These are phyloP conservation scores for Cornus controversa DNA, from an alignment of 148 eudicot genomes.

Conservation along the genomic window DNA sequence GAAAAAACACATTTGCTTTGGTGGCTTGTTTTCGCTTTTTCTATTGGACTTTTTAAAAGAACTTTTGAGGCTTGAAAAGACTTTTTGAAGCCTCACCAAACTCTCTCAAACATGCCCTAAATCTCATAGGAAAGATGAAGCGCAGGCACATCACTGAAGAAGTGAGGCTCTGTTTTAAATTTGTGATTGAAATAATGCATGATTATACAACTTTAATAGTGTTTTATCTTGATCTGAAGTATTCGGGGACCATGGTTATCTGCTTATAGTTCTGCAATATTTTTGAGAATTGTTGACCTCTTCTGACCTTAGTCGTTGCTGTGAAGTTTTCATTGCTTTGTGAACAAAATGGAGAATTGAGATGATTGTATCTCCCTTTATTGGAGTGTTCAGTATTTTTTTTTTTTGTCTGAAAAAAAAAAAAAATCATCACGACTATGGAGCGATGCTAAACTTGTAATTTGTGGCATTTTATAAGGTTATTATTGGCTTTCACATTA, in stretches of 20 bases:
- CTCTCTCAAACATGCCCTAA: no score
- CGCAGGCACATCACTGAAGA: conserved; percentile 16
- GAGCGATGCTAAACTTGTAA: no score
- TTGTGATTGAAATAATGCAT: conserved; percentile 5
- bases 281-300: background rate
- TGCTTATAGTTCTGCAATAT: conserved; percentile 2
- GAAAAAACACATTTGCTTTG: background rate
- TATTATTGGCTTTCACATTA: no score
- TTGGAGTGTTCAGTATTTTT: background rate
- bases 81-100: no score
- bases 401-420: no score
- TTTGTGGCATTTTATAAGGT: no score
- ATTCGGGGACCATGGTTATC: background rate
- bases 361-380: background rate
- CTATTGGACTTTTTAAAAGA: background rate
- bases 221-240: conserved; percentile 7
- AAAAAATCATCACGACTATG: no score
- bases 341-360: background rate
- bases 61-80: no score
- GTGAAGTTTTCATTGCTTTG: background rate
- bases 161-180: background rate
- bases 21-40: background rate
- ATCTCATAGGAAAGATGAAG: conserved; percentile 16
- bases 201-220: background rate
- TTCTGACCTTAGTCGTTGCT: background rate